Base-by-base conservation (phyloP, 225 moss, liverwort and hornwort species). In the Bryum argenteum region DNA sequence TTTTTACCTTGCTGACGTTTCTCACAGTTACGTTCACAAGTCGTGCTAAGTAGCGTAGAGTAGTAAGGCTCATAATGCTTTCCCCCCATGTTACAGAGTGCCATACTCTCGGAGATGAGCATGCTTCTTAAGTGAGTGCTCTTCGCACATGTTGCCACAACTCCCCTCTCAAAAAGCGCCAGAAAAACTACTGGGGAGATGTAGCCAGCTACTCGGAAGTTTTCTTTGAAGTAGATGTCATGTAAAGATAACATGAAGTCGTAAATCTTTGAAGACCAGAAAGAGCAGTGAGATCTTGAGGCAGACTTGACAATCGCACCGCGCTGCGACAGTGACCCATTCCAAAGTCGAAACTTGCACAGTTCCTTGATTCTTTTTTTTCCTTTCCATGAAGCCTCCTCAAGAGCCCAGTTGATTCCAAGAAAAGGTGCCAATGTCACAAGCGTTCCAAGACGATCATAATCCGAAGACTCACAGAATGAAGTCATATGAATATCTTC, bases 121-220 rank as follows among this genome's bases (percentile, higher is more conserved):
- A 82, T 45, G 18, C 66, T 70, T 11, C 73, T 55, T 64, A 88
- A 60, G 41, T 88, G 84, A 17, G 77, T 77, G 8, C 50, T 51
- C 38, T 47, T 69, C 10, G 88, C 84, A 13, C 82, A 73, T 4
- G 79, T 63, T 63, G 80, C 65, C 8, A 85, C 75, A 23, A 78
- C 65, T 13, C 69, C 75, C 52, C 84, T 85, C 57, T 88, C 88
- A 13, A 85, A 44, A 60, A 88, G 54, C 1, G 79, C 78, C 71
- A 84, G 23, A 75, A 77, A 88, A 33, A 77, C 64, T 26, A 84
- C 42, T 9, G 84, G 82, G 48, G 76, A 45, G 21, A 80, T 26
- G 12, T 52, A 66, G 1, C 45, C 54, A 1, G 33, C 66, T 0
- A 16, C 2, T 14, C 11, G 22, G 33, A 2, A 33, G 33, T 33